Evolutionary conservation across 2,329 filamentous ascomycete species (phyloP).

Genomic region (Ophiocordyceps sinensis): DNA sequence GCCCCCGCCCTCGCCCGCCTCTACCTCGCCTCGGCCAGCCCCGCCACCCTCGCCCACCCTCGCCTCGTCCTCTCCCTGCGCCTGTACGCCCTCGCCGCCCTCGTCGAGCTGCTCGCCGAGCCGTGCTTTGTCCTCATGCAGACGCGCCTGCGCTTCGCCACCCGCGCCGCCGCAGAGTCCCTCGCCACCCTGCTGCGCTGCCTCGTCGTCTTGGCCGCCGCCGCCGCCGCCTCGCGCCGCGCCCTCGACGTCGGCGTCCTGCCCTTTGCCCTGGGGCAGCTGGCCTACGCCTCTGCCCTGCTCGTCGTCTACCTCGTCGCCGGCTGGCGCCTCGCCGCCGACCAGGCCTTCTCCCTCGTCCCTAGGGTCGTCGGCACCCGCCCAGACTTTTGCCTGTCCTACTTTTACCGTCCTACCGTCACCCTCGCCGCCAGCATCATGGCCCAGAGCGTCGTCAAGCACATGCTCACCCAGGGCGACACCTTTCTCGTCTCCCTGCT

Average conservation of each 20-base stretch:
- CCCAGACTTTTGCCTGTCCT: slow-evolving; percentile 34
- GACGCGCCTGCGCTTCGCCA: slow-evolving; percentile 63
- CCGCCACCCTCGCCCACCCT: slow-evolving; percentile 39
- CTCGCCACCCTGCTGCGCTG: slow-evolving; percentile 67
- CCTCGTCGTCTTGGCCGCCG: slow-evolving; percentile 54
- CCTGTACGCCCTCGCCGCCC: slow-evolving; percentile 40
- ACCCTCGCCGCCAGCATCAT: slow-evolving; percentile 69
- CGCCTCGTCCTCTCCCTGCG: slow-evolving; percentile 42
- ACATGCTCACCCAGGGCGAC: slow-evolving; percentile 87
- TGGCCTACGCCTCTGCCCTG: slow-evolving; percentile 57
- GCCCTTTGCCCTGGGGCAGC: slow-evolving; percentile 79
- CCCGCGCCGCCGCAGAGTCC: slow-evolving; percentile 73
- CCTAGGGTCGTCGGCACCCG: slow-evolving; percentile 22
- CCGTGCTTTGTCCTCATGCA: slow-evolving; percentile 83
- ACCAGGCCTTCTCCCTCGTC: slow-evolving; percentile 55
- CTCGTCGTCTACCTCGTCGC: slow-evolving; percentile 55
- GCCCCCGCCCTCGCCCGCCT: slow-evolving; percentile 49
- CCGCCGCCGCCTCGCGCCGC: slow-evolving; percentile 42
- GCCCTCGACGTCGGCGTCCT: slow-evolving; percentile 53
- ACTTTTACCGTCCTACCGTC: slow-evolving; percentile 57
- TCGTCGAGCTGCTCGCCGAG: slow-evolving; percentile 70
- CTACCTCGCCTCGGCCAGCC: slow-evolving; percentile 43
- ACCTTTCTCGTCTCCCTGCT: slow-evolving; percentile 72
- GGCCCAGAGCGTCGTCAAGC: slow-evolving; percentile 79
- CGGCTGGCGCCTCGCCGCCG: slow-evolving; percentile 39